These are phyloP conservation scores for Echeveria elegans DNA, from an alignment of 164 flowering plant genomes.

Conservation along the genomic window DNA sequence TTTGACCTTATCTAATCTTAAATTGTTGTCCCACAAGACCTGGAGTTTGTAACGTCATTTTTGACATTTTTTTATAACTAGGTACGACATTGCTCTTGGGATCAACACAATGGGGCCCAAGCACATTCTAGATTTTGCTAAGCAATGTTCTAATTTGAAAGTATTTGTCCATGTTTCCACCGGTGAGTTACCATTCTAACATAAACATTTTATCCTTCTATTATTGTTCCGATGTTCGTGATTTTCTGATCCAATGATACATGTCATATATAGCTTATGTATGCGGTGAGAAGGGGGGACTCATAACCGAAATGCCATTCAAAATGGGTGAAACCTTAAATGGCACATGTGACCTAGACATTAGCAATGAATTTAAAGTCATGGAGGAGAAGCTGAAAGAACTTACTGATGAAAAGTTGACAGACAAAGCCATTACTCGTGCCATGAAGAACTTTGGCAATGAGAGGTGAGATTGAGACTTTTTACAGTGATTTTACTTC, in stretches of 20 bases:
- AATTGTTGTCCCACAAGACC: not conserved
- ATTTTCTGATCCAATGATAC: not conserved
- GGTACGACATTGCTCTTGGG: conserved; percentile 42
- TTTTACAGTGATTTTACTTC: not conserved
- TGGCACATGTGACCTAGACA: conserved; percentile 27
- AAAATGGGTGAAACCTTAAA: conserved; percentile 29
- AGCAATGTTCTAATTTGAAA: conserved; percentile 30
- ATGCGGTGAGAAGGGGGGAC: conserved; percentile 28
- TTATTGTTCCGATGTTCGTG: not conserved
- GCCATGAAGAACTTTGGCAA: conserved; percentile 37
- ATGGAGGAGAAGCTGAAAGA: conserved; percentile 17
- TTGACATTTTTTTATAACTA: not conserved
- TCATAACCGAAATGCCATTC: conserved; percentile 23
- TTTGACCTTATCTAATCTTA: not conserved
- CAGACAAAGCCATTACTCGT: conserved; percentile 12
- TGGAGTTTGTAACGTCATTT: not conserved
- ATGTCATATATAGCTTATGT: conserved; percentile 28
- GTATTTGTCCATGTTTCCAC: conserved; percentile 45
- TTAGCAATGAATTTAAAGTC: conserved; percentile 22
- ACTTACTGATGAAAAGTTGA: conserved; percentile 16
- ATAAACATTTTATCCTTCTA: not conserved
- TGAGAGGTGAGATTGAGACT: conserved; percentile 16
- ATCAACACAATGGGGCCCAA: conserved; percentile 39
- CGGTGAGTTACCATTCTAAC: conserved; percentile 16
- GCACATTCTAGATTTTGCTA: conserved; percentile 34